Evolutionary conservation across 169 alveolate species (phyloP).

Genomic region (Plasmodium adleri): DNA sequence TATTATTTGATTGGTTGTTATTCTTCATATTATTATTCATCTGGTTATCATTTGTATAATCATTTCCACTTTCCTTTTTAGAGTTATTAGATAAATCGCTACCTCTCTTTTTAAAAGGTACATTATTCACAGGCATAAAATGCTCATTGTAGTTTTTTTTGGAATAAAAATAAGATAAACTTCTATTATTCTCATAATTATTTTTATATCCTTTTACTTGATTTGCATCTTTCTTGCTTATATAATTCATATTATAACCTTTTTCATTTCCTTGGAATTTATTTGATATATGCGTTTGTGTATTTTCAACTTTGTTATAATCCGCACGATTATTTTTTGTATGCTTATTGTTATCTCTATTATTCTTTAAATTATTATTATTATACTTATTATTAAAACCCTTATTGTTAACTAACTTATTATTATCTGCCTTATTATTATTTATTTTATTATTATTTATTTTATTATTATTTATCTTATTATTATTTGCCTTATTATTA

Average conservation of each 20-base stretch:
- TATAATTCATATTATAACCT: slow-evolving; percentile 2
- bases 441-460: not conserved
- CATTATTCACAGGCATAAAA: not conserved
- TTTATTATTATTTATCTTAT: not conserved
- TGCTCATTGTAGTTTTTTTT: slow-evolving; percentile 7
- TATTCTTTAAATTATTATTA: not conserved
- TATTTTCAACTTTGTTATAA: not conserved
- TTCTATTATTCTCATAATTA: not conserved
- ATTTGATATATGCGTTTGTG: not conserved
- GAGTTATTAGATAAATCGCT: not conserved
- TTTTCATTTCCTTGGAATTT: slow-evolving; percentile 4
- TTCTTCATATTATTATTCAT: not conserved
- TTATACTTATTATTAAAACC: not conserved
- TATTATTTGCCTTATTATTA: not conserved
- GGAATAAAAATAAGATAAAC: slow-evolving; percentile 1
- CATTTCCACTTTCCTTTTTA: slow-evolving; percentile 7
- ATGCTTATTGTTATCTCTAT: too few species aligned
- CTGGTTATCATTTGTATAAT: not conserved
- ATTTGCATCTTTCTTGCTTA: not conserved
- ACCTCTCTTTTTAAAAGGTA: not conserved
- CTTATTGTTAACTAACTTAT: not conserved
- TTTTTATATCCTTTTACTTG: not conserved
- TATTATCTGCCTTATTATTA: not conserved
- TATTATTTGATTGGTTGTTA: too few species aligned
- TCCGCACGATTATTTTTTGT: not conserved